These are phyloP conservation scores for Didymella exigua DNA, from an alignment of 2,329 filamentous ascomycete species.

Conservation along the genomic window DNA sequence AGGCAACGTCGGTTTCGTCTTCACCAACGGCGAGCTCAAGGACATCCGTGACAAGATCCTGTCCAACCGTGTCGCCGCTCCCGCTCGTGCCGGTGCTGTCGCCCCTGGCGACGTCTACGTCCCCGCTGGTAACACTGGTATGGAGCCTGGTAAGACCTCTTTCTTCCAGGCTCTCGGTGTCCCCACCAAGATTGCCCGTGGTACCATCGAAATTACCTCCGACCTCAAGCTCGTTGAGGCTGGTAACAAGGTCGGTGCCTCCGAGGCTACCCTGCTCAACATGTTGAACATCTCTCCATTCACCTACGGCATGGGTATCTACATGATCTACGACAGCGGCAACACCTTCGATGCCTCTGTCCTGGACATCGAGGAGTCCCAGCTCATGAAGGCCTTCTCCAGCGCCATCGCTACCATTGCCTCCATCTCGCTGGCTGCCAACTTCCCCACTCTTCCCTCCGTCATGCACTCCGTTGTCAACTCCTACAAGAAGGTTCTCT, in stretches of 20 bases:
- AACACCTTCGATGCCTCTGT: constrained; percentile 87
- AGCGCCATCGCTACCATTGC: constrained; percentile 86
- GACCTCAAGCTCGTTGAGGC: constrained; percentile 98
- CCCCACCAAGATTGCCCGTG: constrained; percentile 99
- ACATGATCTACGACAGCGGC: constrained; percentile 97
- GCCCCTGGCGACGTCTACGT: constrained; percentile 93
- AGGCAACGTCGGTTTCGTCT: constrained; percentile 96
- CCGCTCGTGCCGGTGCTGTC: constrained; percentile 95
- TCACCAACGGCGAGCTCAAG: constrained; percentile 98
- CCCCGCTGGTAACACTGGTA: constrained; percentile 98
- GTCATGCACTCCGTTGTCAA: constrained; percentile 97
- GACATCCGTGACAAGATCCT: constrained; percentile 90
- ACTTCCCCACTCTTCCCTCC: constrained; percentile 95
- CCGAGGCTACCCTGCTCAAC: constrained; percentile 98
- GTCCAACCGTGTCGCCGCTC: constrained; percentile 94
- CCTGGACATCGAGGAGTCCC: constrained; percentile 92
- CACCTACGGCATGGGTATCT: constrained; percentile 89
- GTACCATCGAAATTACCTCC: constrained; percentile 99
- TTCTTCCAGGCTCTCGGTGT: constrained; percentile 99
- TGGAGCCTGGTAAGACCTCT: constrained; percentile 99
- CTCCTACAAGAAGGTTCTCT: constrained; percentile 94
- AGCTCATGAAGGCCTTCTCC: constrained; percentile 84
- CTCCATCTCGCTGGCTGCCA: constrained; percentile 85
- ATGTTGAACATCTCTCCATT: constrained; percentile 94
- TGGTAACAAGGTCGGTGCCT: constrained; percentile 92